Conservation (phyloP, 1,139 yeast genomes). For the Candida neerlandica region DNA sequence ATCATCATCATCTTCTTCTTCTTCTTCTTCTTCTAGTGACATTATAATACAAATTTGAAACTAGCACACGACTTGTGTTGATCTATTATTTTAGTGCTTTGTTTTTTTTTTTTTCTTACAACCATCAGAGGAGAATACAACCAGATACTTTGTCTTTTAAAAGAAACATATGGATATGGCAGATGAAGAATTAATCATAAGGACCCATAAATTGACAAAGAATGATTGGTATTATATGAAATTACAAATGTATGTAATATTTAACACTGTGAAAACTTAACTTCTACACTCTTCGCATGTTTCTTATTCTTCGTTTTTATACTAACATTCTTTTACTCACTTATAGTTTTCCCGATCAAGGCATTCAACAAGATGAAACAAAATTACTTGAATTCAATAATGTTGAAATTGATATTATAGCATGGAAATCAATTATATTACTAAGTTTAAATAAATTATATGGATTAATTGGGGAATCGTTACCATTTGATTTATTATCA, state of each 20-base stretch:
- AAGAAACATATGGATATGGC: neutral
- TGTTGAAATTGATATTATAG: constrained; percentile 24
- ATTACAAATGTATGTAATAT: constrained; percentile 14
- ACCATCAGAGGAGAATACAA: neutral
- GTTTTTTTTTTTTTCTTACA: neutral
- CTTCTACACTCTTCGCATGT: too few relatives aligned
- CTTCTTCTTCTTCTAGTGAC: constrained; percentile 14
- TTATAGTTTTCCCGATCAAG: constrained; percentile 11
- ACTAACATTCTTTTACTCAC: neutral
- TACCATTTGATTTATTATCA: constrained; percentile 31
- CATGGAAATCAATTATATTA: constrained; percentile 35
- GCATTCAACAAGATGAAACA: constrained; percentile 2
- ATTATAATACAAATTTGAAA: constrained; percentile 13
- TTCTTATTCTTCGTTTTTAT: neutral
- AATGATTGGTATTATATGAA: constrained; percentile 11
- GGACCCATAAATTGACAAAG: neutral
- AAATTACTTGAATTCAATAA: constrained; percentile 1
- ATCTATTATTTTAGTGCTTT: neutral
- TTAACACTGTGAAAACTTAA: neutral
- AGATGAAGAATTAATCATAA: neutral
- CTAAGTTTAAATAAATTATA: constrained; percentile 31
- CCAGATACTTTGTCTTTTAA: neutral
- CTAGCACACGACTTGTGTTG: neutral
- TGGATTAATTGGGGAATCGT: constrained; percentile 41
- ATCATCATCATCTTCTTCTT: neutral